A percentile compares a stretch with the other conserved stretches of the same genome.
phyloP scores from a whole-genome alignment of 495 filamentous ascomycete genomes.

The Chaetomium tenue region DNA sequence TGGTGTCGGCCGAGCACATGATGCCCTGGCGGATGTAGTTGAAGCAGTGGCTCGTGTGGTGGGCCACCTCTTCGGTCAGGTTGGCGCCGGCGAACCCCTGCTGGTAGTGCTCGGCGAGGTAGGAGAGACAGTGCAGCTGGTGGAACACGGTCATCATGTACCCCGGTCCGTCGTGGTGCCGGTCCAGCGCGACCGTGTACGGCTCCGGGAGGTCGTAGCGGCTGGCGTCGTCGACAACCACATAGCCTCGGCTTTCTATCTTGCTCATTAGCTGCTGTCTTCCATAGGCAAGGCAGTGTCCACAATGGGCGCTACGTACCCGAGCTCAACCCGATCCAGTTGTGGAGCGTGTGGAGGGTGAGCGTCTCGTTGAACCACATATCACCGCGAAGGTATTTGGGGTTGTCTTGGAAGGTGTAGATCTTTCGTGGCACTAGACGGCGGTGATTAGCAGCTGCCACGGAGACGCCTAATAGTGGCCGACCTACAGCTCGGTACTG shows the following conservation, averaged over 20 bases:
- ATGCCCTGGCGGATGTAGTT: slow-evolving; percentile 50
- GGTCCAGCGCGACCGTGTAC: slow-evolving; percentile 37
- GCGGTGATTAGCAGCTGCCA: neutral
- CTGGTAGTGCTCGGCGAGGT: slow-evolving; percentile 44
- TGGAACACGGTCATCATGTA: slow-evolving; percentile 55
- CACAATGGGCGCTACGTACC: too few relatives aligned
- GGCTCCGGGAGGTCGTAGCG: slow-evolving; percentile 42
- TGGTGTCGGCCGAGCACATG: slow-evolving; percentile 49
- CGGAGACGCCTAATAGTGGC: neutral
- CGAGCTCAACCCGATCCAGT: slow-evolving; percentile 47
- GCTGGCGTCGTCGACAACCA: slow-evolving; percentile 37
- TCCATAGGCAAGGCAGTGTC: neutral
- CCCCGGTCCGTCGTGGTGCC: slow-evolving; percentile 38
- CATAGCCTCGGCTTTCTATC: slow-evolving; percentile 44
- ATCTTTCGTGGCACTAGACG: slow-evolving; percentile 42
- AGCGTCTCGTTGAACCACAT: slow-evolving; percentile 44
- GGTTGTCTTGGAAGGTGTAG: slow-evolving; percentile 43
- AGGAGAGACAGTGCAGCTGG: slow-evolving; percentile 54
- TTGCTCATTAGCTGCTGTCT: neutral
- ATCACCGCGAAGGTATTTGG: slow-evolving; percentile 42
- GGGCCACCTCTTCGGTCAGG: slow-evolving; percentile 42
- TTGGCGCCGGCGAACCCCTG: slow-evolving; percentile 39
- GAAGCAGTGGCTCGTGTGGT: slow-evolving; percentile 52
- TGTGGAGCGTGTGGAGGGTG: slow-evolving; percentile 45
- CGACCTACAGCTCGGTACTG: slow-evolving; percentile 24